phyloP scores from a whole-genome alignment of 2,329 filamentous ascomycete genomes.

The Hymenoscyphus fructigenus region DNA sequence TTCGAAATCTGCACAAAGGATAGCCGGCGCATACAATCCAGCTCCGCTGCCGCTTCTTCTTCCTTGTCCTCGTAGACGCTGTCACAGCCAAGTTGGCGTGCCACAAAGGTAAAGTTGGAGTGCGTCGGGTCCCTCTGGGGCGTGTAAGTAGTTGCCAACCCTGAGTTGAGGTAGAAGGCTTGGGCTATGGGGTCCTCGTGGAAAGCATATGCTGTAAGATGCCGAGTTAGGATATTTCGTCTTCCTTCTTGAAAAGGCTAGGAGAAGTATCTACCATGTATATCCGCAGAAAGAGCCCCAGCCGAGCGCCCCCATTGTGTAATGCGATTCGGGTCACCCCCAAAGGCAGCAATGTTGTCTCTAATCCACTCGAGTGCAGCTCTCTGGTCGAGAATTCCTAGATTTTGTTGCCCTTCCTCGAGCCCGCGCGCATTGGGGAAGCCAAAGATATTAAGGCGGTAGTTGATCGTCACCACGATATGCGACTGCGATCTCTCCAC shows the following conservation, averaged over 20 bases:
- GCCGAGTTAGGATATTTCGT: constrained; percentile 32
- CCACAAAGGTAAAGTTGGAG: constrained; percentile 32
- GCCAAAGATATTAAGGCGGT: constrained; percentile 24
- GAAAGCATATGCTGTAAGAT: constrained; percentile 21
- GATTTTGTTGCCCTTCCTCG: constrained; percentile 17
- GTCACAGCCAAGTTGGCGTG: constrained; percentile 17
- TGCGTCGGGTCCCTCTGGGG: constrained; percentile 3
- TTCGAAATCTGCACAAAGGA: constrained; percentile 11
- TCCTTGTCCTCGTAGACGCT: constrained; percentile 23
- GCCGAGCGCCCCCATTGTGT: constrained; percentile 54
- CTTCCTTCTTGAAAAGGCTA: constrained; percentile 37
- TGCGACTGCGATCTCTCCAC: constrained; percentile 13
- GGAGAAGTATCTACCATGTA: constrained; percentile 35
- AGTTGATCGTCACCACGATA: constrained; percentile 41
- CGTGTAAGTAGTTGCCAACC: constrained; percentile 9
- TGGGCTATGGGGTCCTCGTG: constrained; percentile 27
- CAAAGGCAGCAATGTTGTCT: constrained; percentile 57
- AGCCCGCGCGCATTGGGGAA: constrained; percentile 39
- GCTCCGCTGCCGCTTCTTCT: constrained; percentile 11
- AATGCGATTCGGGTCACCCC: constrained; percentile 55
- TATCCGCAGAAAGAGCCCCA: constrained; percentile 51
- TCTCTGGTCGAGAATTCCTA: constrained; percentile 60
- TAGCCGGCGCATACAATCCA: constrained; percentile 18
- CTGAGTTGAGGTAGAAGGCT: constrained; percentile 26
- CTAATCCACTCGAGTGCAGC: constrained; percentile 57